Base-by-base conservation (phyloP, 495 filamentous ascomycete species). In the Penicillium egyptiacum region DNA sequence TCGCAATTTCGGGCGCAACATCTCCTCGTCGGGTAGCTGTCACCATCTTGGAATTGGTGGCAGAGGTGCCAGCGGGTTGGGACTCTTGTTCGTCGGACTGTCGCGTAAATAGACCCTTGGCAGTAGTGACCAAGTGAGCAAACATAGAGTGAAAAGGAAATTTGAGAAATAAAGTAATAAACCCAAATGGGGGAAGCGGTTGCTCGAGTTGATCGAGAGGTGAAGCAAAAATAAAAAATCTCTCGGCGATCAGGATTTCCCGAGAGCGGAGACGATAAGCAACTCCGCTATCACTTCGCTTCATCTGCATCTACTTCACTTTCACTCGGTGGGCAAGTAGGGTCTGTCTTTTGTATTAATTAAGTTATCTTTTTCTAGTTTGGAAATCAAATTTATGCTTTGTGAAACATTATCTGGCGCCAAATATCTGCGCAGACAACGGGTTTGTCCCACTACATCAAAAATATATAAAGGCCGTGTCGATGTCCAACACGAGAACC, bases 31-130 rank as follows among this genome's bases (percentile, higher is more conserved):
- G 60, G 19, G 70, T 75, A 41, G 71, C 64, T 46, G 71, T 70
- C 35, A 71, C 73, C 76, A 77, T 77, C n/a, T 70, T 68, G 49
- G 60, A 49, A 43, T 53, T 57, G 50, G 60, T 41, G 46, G 56
- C 42, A 44, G 53, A 55, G 52, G 53, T 60, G 41, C 59, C 55
- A 54, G 63, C 57, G 50, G 57, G 53, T 47, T 61, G 47, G 43
- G 43, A 19, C 17, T 61, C 55, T 49, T 63, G 40, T 53, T 67
- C 63, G 39, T 74, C 61, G 16, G 65, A 57, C 5, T 53, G 50
- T 63, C 66, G 65, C 60, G 64, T 59, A 50, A 77, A 74, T 54
- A 79, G 57, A 62, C 74, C 74, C 63, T 75, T 79, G 56, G 76
- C 76, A 37, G 70, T 71, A 41, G 70, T 79, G 53, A 77, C 68